Base-by-base conservation (phyloP, 129 eudicot species). In the Centaurea solstitialis region DNA sequence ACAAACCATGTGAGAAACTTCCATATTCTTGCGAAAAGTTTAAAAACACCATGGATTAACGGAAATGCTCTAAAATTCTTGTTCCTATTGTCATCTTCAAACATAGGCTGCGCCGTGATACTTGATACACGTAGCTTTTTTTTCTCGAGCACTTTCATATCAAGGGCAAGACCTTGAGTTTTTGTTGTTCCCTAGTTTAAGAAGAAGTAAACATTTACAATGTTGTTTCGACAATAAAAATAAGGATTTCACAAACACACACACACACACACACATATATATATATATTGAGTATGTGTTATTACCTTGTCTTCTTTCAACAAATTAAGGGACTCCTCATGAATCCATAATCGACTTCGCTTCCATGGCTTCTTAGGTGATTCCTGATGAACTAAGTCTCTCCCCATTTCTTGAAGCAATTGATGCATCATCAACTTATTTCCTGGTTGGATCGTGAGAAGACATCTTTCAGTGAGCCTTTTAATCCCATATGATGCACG, bases 341-440 rank as follows among this genome's bases (percentile, higher is more conserved):
- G 11, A 57, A 20, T 22, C 82, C 86, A 82, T 6, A 83, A 17
- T 64, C 79, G 67, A 37, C 73, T 77, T 9, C 82, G 69, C 59
- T 43, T 72, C 40, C 74, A 81, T 17, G 82, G 86, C 26, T 77
- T 40, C 7, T 68, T 1, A 23, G 77, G 84, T 68, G 84, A 74
- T 84, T 79, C 84, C 13, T 66, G 65, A 12, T 24, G 57, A 12
- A 79, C 73, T 30, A 84, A 35, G 45, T 79, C 80, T 79, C 76
- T 73, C 20, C 84, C 84, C 83, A 30, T 30, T 3, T 30, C 35
- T 30, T 30, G 35, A 30, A 30, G 35, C 35, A 30, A 30, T 30
- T 30, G 77, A 68, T 83, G 85, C 85, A 82, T 75, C 30, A 18
- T 28, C 71, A 81, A 15, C 70, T 13, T 72, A 23, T 68, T 61